phyloP scores from a whole-genome alignment of 2,329 filamentous ascomycete genomes.

The Aspergillus udagawae region DNA sequence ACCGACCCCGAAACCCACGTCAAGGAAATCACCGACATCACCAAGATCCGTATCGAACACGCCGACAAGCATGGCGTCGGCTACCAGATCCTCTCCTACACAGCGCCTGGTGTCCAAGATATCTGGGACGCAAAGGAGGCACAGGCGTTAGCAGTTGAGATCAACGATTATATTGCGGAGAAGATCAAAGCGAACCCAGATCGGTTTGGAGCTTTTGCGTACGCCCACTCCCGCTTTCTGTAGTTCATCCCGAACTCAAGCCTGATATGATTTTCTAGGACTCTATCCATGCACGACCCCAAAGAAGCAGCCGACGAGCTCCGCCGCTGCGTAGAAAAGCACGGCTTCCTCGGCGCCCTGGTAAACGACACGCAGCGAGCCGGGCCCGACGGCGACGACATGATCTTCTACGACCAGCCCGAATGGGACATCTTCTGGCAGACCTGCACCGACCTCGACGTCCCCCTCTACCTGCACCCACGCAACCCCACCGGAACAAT shows the following conservation, averaged over 20 bases:
- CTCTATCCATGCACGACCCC: slow-evolving; percentile 40
- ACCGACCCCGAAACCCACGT: slow-evolving; percentile 57
- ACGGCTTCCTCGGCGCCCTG: slow-evolving; percentile 60
- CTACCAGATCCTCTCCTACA: slow-evolving; percentile 47
- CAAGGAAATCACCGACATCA: slow-evolving; percentile 52
- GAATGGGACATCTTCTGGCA: slow-evolving; percentile 60
- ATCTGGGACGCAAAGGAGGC: slow-evolving; percentile 44
- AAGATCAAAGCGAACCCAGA: slow-evolving; percentile 41
- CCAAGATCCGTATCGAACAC: slow-evolving; percentile 40
- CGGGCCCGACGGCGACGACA: slow-evolving; percentile 55
- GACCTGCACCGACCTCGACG: slow-evolving; percentile 55
- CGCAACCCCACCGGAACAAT: slow-evolving; percentile 54
- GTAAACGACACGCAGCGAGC: slow-evolving; percentile 61
- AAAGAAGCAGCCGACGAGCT: slow-evolving; percentile 38
- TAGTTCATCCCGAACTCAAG: neutral
- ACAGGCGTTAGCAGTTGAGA: slow-evolving; percentile 41
- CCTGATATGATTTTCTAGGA: slow-evolving; percentile 15
- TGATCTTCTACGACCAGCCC: slow-evolving; percentile 61
- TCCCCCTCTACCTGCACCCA: slow-evolving; percentile 63
- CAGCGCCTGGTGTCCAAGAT: slow-evolving; percentile 47
- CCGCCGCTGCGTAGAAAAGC: slow-evolving; percentile 49
- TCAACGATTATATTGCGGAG: slow-evolving; percentile 46
- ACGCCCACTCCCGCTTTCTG: slow-evolving; percentile 2
- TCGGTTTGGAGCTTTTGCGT: slow-evolving; percentile 45
- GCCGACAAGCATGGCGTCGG: slow-evolving; percentile 46